Conservation (phyloP, 2,329 filamentous ascomycete genomes). For the Cladophialophora chaetospira region DNA sequence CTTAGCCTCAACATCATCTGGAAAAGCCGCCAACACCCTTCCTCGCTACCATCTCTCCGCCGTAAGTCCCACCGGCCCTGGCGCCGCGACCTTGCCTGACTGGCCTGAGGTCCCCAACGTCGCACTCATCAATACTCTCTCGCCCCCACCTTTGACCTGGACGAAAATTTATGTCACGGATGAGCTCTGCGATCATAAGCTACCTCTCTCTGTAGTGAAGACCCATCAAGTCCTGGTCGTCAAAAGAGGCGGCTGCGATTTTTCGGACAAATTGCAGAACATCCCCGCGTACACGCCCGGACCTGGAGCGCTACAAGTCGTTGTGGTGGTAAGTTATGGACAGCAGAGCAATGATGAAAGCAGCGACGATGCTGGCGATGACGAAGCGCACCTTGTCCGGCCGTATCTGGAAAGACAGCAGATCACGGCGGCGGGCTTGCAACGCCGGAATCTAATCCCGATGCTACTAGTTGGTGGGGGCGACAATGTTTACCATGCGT, state of each 20-base stretch:
- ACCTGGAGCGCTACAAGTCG: conserved; percentile 68
- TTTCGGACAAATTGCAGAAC: conserved; percentile 77
- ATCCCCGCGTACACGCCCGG: conserved; percentile 76
- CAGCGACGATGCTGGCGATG: conserved; percentile 33
- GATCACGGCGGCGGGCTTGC: conserved; percentile 67
- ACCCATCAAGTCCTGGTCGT: conserved; percentile 77
- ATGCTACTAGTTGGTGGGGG: conserved; percentile 82
- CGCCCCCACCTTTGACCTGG: conserved; percentile 61
- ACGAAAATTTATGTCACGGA: conserved; percentile 70
- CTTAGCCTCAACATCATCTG: conserved; percentile 1
- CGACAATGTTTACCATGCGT: conserved; percentile 63
- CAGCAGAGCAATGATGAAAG: conserved; percentile 38
- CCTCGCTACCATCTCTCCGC: conserved; percentile 46
- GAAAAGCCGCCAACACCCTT: not conserved
- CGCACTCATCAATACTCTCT: conserved; percentile 36
- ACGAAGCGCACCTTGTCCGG: conserved; percentile 51
- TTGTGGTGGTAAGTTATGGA: conserved; percentile 72
- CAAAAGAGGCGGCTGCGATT: conserved; percentile 79
- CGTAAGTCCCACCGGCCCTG: conserved; percentile 52
- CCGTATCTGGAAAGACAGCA: conserved; percentile 78
- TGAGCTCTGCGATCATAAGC: conserved; percentile 62
- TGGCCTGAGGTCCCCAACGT: conserved; percentile 49
- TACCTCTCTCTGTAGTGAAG: conserved; percentile 55
- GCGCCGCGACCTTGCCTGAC: conserved; percentile 69
- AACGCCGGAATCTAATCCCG: conserved; percentile 70